These are phyloP conservation scores for Hirsutella thompsonii DNA, from an alignment of 2,329 filamentous ascomycete genomes.

Conservation along the genomic window DNA sequence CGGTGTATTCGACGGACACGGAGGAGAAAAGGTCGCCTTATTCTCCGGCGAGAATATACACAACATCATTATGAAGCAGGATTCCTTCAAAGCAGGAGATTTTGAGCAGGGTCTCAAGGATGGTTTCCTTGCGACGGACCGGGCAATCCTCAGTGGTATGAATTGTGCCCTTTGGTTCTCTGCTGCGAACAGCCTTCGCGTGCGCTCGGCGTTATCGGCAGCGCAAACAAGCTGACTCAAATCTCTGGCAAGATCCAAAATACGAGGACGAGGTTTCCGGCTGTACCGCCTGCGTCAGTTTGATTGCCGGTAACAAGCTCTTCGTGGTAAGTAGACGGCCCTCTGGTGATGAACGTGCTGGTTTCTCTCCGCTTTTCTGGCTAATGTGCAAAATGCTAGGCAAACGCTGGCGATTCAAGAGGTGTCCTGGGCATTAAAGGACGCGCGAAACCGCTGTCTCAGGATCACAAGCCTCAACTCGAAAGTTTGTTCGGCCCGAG, in stretches of 20 bases:
- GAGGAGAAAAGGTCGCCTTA: conserved; percentile 88
- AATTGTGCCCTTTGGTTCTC: not conserved
- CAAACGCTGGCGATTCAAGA: conserved; percentile 92
- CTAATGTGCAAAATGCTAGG: conserved; percentile 37
- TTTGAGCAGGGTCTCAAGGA: conserved; percentile 95
- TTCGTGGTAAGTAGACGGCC: conserved; percentile 73
- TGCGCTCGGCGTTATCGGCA: not conserved
- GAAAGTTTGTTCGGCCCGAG: conserved; percentile 53
- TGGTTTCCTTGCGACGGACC: conserved; percentile 89
- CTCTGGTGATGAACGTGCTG: no score
- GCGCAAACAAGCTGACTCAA: not conserved
- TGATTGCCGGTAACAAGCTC: conserved; percentile 85
- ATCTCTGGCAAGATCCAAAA: conserved; percentile 58
- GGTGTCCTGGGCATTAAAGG: conserved; percentile 94
- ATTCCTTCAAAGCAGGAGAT: conserved; percentile 80
- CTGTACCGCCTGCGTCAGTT: conserved; percentile 84
- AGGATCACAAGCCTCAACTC: conserved; percentile 98
- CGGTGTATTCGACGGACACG: conserved; percentile 95
- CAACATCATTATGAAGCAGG: conserved; percentile 88
- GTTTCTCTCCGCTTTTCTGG: not conserved
- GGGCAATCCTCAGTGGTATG: conserved; percentile 88
- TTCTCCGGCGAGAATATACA: conserved; percentile 90
- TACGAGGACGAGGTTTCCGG: conserved; percentile 98
- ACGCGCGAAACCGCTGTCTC: conserved; percentile 93
- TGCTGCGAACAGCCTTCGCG: not conserved